Base-by-base conservation (phyloP, 345 rosid species). In the Stellera chamaejasme region DNA sequence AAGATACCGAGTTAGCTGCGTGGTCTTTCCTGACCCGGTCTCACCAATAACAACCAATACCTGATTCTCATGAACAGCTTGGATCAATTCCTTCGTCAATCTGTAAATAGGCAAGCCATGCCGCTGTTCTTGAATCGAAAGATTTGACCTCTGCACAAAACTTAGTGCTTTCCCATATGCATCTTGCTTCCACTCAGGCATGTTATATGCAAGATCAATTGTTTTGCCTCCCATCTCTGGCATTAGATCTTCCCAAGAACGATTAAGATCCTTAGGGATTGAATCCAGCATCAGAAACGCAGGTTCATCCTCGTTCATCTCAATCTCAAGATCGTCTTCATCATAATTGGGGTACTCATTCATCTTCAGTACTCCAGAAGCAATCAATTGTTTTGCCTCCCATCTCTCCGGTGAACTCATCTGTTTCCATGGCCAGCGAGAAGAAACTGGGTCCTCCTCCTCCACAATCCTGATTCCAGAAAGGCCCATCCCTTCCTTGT, bases 171-270 rank as follows among this genome's bases (percentile, higher is more conserved):
- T 84, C 15, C 87, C 90, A 63, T 72, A 86, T 14, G 96, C 87
- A 68, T 88, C 95, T 74, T 86, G 88, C 80, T 92, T 88, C 98
- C 98, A 92, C 60, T 88, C 88, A 11, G 95, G 96, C 85, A 82
- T 82, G 68, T 81, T 86, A 66, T 81, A 84, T 45, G 95, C n/a
- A n/a, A n/a, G n/a, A n/a, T n/a, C n/a, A n/a, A n/a, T n/a, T n/a
- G n/a, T n/a, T n/a, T n/a, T n/a, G n/a, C n/a, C n/a, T n/a, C n/a
- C n/a, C n/a, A n/a, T n/a, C 82, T 88, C 93, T 0, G 95, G 95
- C 88, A 83, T 85, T 56, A 92, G 93, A 46, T 85, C 96, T 77
- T 88, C 96, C 98, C 96, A 92, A 13, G 93, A 90, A 62, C 90
- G 93, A 82, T 92, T 92, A 64, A 92, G 84, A 88, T 92, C 98